A percentile compares a stretch with the other conserved stretches of the same genome.
Conservation (phyloP, 164 flowering plant species). For the Chimonanthus salicifolius region DNA sequence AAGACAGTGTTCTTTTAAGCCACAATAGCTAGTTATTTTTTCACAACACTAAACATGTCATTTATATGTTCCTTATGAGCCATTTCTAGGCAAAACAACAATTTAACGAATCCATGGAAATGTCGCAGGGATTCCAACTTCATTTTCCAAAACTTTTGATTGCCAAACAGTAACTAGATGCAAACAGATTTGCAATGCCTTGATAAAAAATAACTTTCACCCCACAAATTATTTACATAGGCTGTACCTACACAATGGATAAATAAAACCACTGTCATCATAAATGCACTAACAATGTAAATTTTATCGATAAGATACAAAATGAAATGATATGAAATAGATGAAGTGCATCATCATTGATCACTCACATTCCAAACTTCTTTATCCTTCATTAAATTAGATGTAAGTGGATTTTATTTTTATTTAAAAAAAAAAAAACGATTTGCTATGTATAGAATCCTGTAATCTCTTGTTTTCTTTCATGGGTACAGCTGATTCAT, state of each 20-base stretch:
- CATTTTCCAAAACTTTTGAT: background rate
- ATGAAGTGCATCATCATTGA: background rate
- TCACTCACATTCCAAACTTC: background rate
- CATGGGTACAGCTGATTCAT: constrained; percentile 1
- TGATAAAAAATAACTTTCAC: background rate
- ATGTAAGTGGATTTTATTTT: background rate
- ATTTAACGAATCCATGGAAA: background rate
- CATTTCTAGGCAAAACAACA: too few species aligned
- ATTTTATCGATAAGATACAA: too few species aligned
- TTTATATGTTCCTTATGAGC: too few species aligned
- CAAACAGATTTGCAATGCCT: too few species aligned
- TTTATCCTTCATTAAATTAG: background rate
- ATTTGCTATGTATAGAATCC: background rate
- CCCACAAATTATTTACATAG: background rate
- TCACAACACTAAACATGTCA: too few species aligned
- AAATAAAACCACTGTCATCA: background rate
- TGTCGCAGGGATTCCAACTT: background rate
- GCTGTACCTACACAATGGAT: background rate
- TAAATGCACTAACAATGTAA: background rate
- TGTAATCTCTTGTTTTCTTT: background rate
- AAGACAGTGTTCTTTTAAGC: too few species aligned
- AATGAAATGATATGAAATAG: background rate
- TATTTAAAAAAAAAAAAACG: background rate
- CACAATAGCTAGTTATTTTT: too few species aligned
- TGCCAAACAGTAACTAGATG: too few species aligned